Percentiles rank a stretch among this genome's conserved stretches.
Evolutionary conservation across 805 yeast genomes (phyloP).

Genomic region (Saturnispora hagleri): DNA sequence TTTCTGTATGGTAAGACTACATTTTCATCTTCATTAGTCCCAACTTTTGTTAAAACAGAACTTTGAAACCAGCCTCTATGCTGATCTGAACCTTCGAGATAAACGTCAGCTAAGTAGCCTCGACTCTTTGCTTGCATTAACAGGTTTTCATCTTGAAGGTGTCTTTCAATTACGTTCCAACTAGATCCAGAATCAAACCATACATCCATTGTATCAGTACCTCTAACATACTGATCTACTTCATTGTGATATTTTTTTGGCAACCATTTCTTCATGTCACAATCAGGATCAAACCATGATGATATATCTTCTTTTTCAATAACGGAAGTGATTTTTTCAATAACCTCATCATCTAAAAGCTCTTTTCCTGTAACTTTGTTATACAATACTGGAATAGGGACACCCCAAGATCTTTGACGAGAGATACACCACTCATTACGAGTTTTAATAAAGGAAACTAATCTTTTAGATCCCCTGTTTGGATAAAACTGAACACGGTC

Average conservation of each 20-base stretch:
- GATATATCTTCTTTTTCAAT: slow-evolving; percentile 58
- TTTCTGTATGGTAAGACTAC: slow-evolving; percentile 51
- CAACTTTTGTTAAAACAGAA: slow-evolving; percentile 71
- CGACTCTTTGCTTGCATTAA: slow-evolving; percentile 27
- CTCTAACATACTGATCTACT: slow-evolving; percentile 45
- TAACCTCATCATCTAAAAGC: slow-evolving; percentile 45
- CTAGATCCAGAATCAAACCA: slow-evolving; percentile 98
- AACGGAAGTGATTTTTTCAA: slow-evolving; percentile 46
- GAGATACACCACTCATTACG: slow-evolving; percentile 98
- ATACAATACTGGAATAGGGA: slow-evolving; percentile 86
- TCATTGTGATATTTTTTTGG: slow-evolving; percentile 41
- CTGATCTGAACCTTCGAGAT: slow-evolving; percentile 95
- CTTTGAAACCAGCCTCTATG: slow-evolving; percentile 99
- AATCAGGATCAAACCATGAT: slow-evolving; percentile 54
- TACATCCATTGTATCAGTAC: slow-evolving; percentile 93
- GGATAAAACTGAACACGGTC: slow-evolving; percentile 65
- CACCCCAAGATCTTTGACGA: slow-evolving; percentile 96
- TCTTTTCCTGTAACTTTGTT: slow-evolving; percentile 53
- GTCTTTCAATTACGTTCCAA: slow-evolving; percentile 56
- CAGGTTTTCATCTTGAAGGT: slow-evolving; percentile 29
- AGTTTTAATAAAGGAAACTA: slow-evolving; percentile 60
- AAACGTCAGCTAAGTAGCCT: slow-evolving; percentile 61
- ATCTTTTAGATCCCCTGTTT: slow-evolving; percentile 57
- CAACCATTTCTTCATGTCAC: slow-evolving; percentile 57
- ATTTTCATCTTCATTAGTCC: slow-evolving; percentile 26